These are phyloP conservation scores for Petunia secreta DNA, from an alignment of 257 asterid genomes.

Conservation along the genomic window DNA sequence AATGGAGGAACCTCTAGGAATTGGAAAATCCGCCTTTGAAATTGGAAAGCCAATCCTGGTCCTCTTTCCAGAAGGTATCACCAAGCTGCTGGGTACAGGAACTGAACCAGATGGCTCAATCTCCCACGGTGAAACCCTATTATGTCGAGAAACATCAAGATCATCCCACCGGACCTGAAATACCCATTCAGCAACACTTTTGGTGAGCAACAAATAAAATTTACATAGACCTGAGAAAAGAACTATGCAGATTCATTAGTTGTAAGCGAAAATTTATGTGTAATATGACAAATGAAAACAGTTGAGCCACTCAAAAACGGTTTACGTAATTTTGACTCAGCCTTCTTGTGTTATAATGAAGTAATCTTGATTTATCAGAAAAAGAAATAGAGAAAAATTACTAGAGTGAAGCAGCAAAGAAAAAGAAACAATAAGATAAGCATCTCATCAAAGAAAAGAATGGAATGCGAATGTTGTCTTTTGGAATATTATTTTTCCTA, in stretches of 20 bases:
- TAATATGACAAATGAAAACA: neutral
- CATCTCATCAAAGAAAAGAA: neutral
- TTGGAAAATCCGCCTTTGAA: slow-evolving; percentile 54
- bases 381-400: too few species aligned
- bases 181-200: neutral
- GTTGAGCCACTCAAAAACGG: neutral
- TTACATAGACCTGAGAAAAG: neutral
- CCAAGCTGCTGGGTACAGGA: slow-evolving; percentile 63
- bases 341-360: neutral
- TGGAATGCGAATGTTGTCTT: neutral
- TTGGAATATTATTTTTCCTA: neutral
- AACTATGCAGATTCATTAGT: neutral
- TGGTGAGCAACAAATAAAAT: neutral
- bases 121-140: slow-evolving; percentile 99
- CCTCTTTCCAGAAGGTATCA: slow-evolving; percentile 74
- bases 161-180: slow-evolving; percentile 98
- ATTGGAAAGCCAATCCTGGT: slow-evolving; percentile 65
- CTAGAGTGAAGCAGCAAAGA: neutral
- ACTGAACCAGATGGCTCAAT: slow-evolving; percentile 69
- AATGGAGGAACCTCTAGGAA: slow-evolving; percentile 51
- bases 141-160: slow-evolving; percentile 66
- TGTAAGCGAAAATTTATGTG: neutral
- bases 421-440: neutral
- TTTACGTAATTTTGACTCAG: neutral
- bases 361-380: neutral